A percentile compares a stretch with the other conserved stretches of the same genome.
These are phyloP conservation scores for Anastatica hierochuntica DNA, from an alignment of 345 rosid species.

Conservation along the genomic window DNA sequence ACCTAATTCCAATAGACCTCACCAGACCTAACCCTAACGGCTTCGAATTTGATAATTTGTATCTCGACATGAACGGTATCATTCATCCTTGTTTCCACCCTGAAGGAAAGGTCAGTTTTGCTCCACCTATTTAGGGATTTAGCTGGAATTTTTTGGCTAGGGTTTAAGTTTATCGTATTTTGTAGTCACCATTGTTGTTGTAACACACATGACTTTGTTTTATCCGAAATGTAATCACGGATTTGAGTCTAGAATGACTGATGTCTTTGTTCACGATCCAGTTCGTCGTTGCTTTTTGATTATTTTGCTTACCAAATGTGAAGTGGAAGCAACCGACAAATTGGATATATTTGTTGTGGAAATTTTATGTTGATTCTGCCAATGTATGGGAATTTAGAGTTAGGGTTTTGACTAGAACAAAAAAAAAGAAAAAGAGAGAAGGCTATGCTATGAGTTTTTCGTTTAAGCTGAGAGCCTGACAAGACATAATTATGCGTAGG, in stretches of 20 bases:
- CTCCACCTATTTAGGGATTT: neutral
- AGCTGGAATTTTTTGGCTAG: neutral
- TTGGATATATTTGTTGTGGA: neutral
- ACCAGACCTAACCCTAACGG: constrained; percentile 90
- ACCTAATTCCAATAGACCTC: constrained; percentile 39
- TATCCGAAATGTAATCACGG: neutral
- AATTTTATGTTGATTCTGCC: neutral
- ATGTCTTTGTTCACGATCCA: neutral
- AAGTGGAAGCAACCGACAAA: neutral
- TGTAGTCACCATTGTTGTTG: too few relatives aligned
- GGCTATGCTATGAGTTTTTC: neutral
- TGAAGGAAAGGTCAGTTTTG: constrained; percentile 62
- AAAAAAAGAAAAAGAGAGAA: neutral
- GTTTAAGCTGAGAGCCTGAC: neutral
- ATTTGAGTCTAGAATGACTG: too few relatives aligned
- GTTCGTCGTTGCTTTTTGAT: neutral
- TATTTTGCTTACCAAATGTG: neutral
- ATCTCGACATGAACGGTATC: constrained; percentile 91
- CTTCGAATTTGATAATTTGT: constrained; percentile 75
- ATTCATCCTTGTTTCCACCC: constrained; percentile 98
- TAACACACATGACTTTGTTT: neutral
- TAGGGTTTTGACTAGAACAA: neutral
- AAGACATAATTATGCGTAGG: neutral
- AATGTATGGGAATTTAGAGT: neutral
- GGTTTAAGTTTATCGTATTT: neutral